These are phyloP conservation scores for Puccinia triticina DNA, from an alignment of 1,284 basidiomycete genomes.

Conservation along the genomic window DNA sequence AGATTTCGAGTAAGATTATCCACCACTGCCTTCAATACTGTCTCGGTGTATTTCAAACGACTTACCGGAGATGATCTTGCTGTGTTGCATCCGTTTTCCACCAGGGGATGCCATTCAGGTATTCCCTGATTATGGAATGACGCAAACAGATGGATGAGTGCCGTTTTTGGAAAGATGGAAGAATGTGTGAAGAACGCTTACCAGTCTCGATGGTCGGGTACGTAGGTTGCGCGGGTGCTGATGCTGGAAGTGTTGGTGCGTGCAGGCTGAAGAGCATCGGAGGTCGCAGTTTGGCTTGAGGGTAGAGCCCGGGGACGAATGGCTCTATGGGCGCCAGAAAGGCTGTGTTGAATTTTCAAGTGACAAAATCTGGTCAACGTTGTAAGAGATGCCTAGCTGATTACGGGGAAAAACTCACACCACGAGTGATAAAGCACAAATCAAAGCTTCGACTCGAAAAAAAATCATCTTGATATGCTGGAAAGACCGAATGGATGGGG, in stretches of 20 bases:
- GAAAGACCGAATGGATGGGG: neutral
- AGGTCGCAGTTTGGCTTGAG: no score
- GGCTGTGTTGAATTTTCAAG: neutral
- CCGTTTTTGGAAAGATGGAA: no score
- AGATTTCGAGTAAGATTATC: conserved; percentile 16
- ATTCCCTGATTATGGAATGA: neutral
- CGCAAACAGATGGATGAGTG: neutral
- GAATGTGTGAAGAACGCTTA: neutral
- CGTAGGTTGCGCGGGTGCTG: neutral
- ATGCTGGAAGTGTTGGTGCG: no score
- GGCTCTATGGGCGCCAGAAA: conserved; percentile 1
- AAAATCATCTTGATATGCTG: neutral
- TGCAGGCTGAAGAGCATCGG: no score
- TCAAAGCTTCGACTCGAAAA: conserved; percentile 1
- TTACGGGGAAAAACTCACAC: neutral
- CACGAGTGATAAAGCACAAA: neutral
- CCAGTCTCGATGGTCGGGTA: conserved; percentile 11
- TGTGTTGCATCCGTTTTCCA: conserved; percentile 30
- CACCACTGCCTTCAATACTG: no score
- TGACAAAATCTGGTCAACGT: neutral
- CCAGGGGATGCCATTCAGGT: conserved; percentile 43
- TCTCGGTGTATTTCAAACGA: neutral
- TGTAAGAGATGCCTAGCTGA: no score
- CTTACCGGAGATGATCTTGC: conserved; percentile 26
- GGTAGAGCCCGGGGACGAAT: conserved; percentile 19